These are phyloP conservation scores for Pyricularia grisea DNA, from an alignment of 2,329 filamentous ascomycete species.

Conservation along the genomic window DNA sequence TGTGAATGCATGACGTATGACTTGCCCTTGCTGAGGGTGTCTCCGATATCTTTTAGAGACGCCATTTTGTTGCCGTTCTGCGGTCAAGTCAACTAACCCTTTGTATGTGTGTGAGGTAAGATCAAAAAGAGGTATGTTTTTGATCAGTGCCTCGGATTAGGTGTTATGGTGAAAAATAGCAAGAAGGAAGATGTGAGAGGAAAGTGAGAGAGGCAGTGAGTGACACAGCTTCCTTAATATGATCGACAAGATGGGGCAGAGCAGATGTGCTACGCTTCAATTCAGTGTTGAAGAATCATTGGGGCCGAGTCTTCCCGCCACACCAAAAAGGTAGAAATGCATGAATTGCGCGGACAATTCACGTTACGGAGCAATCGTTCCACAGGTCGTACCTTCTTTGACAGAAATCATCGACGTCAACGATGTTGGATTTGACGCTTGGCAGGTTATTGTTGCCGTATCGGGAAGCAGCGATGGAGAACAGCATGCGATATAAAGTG, in stretches of 20 bases:
- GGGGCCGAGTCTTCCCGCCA: neutral
- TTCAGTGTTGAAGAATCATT: neutral
- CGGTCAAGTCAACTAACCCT: slow-evolving; percentile 13
- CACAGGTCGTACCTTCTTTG: neutral
- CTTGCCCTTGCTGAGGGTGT: slow-evolving; percentile 25
- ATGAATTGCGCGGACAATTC: neutral
- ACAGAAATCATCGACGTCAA: slow-evolving; percentile 3
- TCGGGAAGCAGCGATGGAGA: neutral
- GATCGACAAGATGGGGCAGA: neutral
- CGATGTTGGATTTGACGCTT: slow-evolving; percentile 1
- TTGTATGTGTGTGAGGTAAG: neutral
- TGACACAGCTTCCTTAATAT: neutral
- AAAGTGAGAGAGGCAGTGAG: neutral
- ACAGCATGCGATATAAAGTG: neutral
- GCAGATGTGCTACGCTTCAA: neutral
- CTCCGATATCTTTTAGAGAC: slow-evolving; percentile 7
- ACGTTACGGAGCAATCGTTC: neutral
- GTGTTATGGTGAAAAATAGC: neutral
- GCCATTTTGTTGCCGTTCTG: neutral
- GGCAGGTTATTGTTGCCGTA: neutral
- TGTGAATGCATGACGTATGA: slow-evolving; percentile 29
- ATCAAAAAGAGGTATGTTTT: neutral
- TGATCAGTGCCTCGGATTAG: neutral
- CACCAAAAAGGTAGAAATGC: neutral
- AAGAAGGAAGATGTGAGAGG: neutral